Conservation (phyloP, 2,329 filamentous ascomycete species). For the Calonectria pseudoreteaudii region DNA sequence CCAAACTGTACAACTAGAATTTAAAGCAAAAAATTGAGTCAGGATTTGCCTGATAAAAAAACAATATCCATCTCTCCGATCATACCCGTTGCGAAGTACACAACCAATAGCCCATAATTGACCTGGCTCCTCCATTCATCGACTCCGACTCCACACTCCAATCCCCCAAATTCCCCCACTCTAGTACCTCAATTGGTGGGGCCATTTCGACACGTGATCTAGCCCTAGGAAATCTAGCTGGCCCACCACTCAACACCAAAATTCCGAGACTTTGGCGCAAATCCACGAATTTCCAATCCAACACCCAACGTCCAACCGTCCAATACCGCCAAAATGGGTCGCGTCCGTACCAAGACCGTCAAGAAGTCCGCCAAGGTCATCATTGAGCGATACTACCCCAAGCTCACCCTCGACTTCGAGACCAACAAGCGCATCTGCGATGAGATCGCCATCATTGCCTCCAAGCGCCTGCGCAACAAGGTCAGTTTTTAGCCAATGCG, state of each 20-base stretch:
- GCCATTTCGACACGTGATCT: constrained; percentile 39
- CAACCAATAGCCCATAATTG: not conserved
- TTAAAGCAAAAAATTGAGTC: constrained; percentile 38
- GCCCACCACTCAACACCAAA: constrained; percentile 44
- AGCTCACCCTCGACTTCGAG: constrained; percentile 99
- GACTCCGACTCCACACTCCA: not conserved
- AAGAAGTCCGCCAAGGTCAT: constrained; percentile 97
- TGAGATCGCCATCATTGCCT: constrained; percentile 99
- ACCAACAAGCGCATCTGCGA: constrained; percentile 99
- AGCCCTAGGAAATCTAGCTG: constrained; percentile 46
- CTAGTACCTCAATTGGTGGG: not conserved
- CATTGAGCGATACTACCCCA: constrained; percentile 98
- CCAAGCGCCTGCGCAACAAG: constrained; percentile 99
- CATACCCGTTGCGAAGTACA: not conserved
- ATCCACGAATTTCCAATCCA: constrained; percentile 45
- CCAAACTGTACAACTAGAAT: constrained; percentile 49
- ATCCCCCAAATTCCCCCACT: not conserved
- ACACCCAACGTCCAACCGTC: constrained; percentile 51
- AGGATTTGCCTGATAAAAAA: constrained; percentile 30
- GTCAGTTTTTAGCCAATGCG: constrained; percentile 58
- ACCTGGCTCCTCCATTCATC: not conserved
- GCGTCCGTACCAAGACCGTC: constrained; percentile 77
- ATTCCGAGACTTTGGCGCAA: constrained; percentile 38
- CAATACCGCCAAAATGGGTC: constrained; percentile 74
- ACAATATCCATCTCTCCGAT: constrained; percentile 13